Evolutionary conservation across 257 asterid species (phyloP).

Genomic region (Thymus mandschuricus): DNA sequence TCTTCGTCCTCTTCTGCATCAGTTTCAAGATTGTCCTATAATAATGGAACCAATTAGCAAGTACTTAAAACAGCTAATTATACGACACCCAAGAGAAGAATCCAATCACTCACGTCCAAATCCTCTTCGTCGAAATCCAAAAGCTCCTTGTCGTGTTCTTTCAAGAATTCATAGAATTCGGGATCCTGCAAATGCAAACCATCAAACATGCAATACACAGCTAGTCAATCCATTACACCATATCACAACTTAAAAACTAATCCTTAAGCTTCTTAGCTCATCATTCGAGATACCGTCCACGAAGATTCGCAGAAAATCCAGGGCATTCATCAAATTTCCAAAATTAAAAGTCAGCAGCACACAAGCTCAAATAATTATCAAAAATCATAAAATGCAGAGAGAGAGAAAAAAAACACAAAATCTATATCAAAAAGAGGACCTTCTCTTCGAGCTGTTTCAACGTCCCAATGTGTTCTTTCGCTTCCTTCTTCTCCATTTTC

Average conservation of each 20-base stretch:
- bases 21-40: constrained; percentile 50
- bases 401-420: not conserved
- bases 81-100: constrained; percentile 6
- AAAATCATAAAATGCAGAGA: not conserved
- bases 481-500: constrained; percentile 51
- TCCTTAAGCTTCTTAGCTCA: not conserved
- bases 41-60: constrained; percentile 25
- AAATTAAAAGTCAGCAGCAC: constrained; percentile 7
- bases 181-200: constrained; percentile 66
- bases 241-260: not conserved
- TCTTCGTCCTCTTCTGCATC: constrained; percentile 49
- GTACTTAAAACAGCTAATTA: constrained; percentile 2
- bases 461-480: constrained; percentile 57
- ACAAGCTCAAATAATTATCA: not conserved
- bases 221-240: not conserved
- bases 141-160: constrained; percentile 84
- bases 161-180: constrained; percentile 81
- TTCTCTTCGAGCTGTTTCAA: constrained; percentile 63
- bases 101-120: constrained; percentile 56
- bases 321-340: not conserved
- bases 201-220: constrained; percentile 20
- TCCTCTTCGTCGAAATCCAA: constrained; percentile 76
- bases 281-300: not conserved
- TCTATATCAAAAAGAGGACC: constrained; percentile 37
- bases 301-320: not conserved